Evolutionary conservation across 1,284 basidiomycete genomes (phyloP).

Genomic region (Cutaneotrichosporon sp.): DNA sequence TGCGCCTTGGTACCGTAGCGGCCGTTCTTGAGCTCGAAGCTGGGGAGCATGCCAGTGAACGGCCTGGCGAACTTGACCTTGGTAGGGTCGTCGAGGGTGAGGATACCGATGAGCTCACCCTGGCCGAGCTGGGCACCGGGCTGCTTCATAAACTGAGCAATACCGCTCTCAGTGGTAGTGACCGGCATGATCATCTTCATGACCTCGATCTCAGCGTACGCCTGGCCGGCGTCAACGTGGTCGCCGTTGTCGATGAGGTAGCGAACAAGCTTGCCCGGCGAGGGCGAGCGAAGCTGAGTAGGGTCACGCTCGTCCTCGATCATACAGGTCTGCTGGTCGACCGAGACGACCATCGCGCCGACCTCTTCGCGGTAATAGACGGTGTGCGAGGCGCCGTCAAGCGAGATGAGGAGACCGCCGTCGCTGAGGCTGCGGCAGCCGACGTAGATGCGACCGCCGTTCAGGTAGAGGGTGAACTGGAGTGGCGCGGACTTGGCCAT

Average conservation of each 20-base stretch:
- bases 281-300: conserved; percentile 92
- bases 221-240: conserved; percentile 91
- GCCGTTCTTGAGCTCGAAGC: conserved; percentile 80
- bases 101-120: conserved; percentile 97
- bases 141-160: conserved; percentile 96
- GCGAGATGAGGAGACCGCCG: conserved; percentile 86
- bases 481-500: conserved; percentile 85
- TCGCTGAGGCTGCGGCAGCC: conserved; percentile 89
- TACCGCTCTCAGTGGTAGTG: conserved; percentile 91
- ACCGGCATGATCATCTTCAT: conserved; percentile 99
- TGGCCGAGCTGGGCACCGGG: conserved; percentile 93
- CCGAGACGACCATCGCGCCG: conserved; percentile 86
- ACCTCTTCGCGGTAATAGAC: conserved; percentile 99
- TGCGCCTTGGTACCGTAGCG: conserved; percentile 82
- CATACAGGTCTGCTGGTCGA: conserved; percentile 95
- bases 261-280: conserved; percentile 93
- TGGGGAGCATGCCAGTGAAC: conserved; percentile 87
- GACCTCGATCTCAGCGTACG: conserved; percentile 98
- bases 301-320: conserved; percentile 99
- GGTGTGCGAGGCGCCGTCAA: conserved; percentile 94
- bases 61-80: conserved; percentile 98
- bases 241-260: conserved; percentile 97
- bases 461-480: conserved; percentile 92
- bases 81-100: conserved; percentile 92
- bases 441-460: conserved; percentile 87